Evolutionary conservation across 306 rosid genomes (phyloP), one percentile per base, ranked within the genome.

Genomic region (Trichosanthes cucumerina): DNA sequence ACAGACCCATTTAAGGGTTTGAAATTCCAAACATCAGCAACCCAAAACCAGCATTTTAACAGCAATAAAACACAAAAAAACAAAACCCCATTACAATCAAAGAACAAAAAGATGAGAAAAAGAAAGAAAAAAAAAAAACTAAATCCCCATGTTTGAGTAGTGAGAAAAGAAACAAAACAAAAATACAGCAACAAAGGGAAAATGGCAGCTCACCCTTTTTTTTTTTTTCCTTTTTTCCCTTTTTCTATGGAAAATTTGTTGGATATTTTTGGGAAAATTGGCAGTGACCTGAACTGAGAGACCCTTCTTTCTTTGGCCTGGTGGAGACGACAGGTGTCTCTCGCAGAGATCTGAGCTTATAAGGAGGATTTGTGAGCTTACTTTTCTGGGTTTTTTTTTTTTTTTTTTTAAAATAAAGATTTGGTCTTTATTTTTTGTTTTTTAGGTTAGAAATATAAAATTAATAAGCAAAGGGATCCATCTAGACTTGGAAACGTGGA

Each of bases 401-500:
- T n/a, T n/a, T n/a, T n/a, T 13, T 12, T 26, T 24, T 5, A 1
- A 62, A 2, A 34, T 2, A 65, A 65, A 65, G 9, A 65, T 38
- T 33, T 18, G 14, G 21, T 7, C 23, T 64, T 75, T 21, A 7
- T 8, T 73, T 24, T 31, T 12, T 36, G 16, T 23, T 72, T 39
- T 16, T 18, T 38, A 14, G 49, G 47, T 23, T 21, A 1, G 62
- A 4, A 31, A 57, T 76, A 79, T 54, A 68, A 56, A 65, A 83
- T 53, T 72, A 6, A 52, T 53, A 77, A 14, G 1, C 28, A 1
- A 47, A 14, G 5, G 4, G 21, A 62, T 12, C 91, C 81, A 83
- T 64, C 47, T 12, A 50, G 5, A 34, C 76, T 21, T 1, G 19
- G 65, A 31, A 73, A 92, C 91, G 97, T 94, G 98, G 92, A 3